Evolutionary conservation across 225 moss, liverwort and hornwort species (phyloP).

Genomic region (Antitrichia curtipendula): DNA sequence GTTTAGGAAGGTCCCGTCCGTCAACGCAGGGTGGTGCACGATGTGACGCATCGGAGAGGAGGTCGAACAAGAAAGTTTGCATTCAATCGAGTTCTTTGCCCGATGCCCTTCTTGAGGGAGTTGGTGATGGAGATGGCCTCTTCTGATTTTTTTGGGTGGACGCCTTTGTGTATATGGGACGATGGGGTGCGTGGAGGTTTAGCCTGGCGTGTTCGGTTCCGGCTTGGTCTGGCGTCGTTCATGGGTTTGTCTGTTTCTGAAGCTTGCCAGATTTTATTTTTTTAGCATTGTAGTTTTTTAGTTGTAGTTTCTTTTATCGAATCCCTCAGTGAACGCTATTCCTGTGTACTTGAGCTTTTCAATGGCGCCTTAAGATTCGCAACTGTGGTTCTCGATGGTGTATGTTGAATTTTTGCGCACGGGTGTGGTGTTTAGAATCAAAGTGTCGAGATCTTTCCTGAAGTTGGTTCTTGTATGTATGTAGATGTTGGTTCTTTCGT

Average conservation of each 20-base stretch:
- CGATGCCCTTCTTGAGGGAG: neutral
- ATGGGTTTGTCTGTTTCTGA: neutral
- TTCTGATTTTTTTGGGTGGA: constrained; percentile 3
- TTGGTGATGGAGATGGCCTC: neutral
- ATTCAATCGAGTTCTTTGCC: neutral
- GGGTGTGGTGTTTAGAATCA: neutral
- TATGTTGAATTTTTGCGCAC: fast-evolving
- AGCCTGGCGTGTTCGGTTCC: neutral
- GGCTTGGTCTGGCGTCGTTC: neutral
- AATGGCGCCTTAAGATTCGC: neutral
- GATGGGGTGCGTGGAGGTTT: neutral
- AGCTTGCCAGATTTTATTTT: neutral
- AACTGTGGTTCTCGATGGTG: no score
- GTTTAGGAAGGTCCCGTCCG: constrained; percentile 6
- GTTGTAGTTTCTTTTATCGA: neutral
- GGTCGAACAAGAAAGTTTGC: neutral
- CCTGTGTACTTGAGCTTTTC: neutral
- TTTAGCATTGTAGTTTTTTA: neutral
- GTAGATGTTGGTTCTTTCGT: no score
- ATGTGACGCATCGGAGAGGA: neutral
- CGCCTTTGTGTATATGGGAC: constrained; percentile 29
- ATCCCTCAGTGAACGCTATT: neutral
- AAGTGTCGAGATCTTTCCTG: neutral
- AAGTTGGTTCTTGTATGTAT: no score
- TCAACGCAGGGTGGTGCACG: constrained; percentile 8